Percentiles rank a stretch among this genome's conserved stretches.
phyloP scores from a whole-genome alignment of 441 rosid species.

The Erodium texanum region DNA sequence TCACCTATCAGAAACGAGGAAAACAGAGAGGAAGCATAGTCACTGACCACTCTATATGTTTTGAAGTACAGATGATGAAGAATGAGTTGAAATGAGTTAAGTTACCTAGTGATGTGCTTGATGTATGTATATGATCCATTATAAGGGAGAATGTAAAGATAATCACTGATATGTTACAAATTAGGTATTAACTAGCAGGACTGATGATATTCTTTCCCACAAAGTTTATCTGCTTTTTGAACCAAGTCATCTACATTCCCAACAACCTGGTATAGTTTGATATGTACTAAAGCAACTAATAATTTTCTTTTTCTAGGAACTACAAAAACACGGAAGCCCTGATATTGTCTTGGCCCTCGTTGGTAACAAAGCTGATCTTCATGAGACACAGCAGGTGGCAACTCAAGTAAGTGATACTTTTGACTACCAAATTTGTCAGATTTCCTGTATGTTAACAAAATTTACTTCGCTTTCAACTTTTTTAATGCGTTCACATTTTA shows the following conservation, averaged over 20 bases:
- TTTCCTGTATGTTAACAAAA: background rate
- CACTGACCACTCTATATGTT: background rate
- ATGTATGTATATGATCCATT: background rate
- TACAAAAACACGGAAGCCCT: conserved; percentile 95
- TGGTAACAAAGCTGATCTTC: conserved; percentile 96
- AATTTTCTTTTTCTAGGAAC: conserved; percentile 33
- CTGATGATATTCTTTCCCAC: background rate
- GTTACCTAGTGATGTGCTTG: background rate
- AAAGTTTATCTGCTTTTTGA: no score
- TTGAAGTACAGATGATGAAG: background rate
- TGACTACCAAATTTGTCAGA: background rate
- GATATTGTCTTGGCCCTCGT: conserved; percentile 94
- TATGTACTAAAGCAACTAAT: conserved; percentile 16
- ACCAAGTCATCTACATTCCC: background rate
- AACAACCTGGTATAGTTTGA: background rate
- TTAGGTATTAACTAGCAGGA: background rate
- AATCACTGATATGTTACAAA: background rate
- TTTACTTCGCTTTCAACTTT: background rate
- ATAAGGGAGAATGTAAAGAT: background rate
- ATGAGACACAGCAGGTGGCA: conserved; percentile 69
- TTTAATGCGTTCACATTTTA: conserved; percentile 14
- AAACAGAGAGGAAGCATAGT: background rate
- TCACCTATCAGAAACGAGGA: background rate
- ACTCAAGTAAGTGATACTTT: conserved; percentile 44
- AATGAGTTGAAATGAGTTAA: background rate